Conservation (phyloP, 2,329 filamentous ascomycete genomes). For the Aureobasidium sp. region DNA sequence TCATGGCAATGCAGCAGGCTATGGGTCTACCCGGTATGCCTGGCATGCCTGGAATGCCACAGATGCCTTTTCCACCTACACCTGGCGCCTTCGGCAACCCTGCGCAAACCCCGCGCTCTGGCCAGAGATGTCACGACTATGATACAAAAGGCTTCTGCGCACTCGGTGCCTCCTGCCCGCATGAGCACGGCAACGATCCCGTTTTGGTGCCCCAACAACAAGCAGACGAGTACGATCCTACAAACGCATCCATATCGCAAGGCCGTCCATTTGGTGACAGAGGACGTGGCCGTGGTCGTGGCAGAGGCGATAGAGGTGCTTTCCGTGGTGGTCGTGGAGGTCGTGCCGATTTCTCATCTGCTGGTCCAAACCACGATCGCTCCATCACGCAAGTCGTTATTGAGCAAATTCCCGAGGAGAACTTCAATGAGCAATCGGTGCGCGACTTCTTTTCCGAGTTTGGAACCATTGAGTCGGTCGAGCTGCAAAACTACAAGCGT, state of each 20-base stretch:
- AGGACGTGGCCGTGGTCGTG: conserved; percentile 32
- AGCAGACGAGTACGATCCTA: conserved; percentile 52
- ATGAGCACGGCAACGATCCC: conserved; percentile 58
- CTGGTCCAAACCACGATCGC: conserved; percentile 56
- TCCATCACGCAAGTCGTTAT: conserved; percentile 64
- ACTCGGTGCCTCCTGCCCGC: conserved; percentile 59
- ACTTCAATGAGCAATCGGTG: conserved; percentile 59
- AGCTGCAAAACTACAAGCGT: conserved; percentile 59
- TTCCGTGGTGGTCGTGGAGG: conserved; percentile 30
- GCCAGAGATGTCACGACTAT: conserved; percentile 59
- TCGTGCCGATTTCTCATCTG: conserved; percentile 56
- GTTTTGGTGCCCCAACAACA: conserved; percentile 36
- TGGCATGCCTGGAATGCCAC: conserved; percentile 40
- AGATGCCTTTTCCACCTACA: conserved; percentile 29
- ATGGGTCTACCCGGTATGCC: conserved; percentile 33
- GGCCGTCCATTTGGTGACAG: conserved; percentile 29
- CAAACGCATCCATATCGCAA: conserved; percentile 40
- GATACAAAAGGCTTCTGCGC: conserved; percentile 67
- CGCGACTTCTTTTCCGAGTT: conserved; percentile 66
- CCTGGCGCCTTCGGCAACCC: conserved; percentile 20
- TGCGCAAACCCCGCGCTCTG: conserved; percentile 23
- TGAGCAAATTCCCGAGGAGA: conserved; percentile 68
- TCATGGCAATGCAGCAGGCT: conserved; percentile 53
- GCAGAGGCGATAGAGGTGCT: conserved; percentile 28
- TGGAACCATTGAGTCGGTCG: conserved; percentile 57